Conservation (phyloP, 495 filamentous ascomycete species). For the Physcia stellaris region DNA sequence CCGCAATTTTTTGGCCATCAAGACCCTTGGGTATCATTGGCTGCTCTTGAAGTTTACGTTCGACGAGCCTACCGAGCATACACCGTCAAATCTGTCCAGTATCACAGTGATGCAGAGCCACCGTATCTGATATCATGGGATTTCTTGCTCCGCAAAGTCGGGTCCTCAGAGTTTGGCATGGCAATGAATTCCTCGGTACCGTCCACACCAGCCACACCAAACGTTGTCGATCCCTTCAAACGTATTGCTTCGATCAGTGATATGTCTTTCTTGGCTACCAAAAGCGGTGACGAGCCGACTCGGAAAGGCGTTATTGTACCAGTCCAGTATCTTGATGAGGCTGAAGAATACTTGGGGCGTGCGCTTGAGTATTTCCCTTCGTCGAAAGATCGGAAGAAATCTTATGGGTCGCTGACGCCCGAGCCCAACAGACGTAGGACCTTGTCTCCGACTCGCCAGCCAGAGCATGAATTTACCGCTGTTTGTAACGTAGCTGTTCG, state of each 20-base stretch:
- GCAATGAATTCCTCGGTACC: constrained; percentile 60
- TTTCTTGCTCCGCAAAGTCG: constrained; percentile 84
- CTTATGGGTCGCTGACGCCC: constrained; percentile 45
- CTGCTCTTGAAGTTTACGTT: constrained; percentile 89
- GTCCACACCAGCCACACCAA: constrained; percentile 78
- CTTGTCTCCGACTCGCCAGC: constrained; percentile 23
- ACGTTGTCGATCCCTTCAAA: constrained; percentile 47
- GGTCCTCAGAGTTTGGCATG: constrained; percentile 74
- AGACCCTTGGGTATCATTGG: constrained; percentile 89
- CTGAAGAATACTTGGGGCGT: constrained; percentile 66
- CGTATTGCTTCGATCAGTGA: constrained; percentile 90
- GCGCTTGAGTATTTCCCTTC: constrained; percentile 72
- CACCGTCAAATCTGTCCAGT: constrained; percentile 72
- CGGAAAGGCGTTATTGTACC: constrained; percentile 91
- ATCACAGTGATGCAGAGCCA: constrained; percentile 62
- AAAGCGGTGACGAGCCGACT: constrained; percentile 56
- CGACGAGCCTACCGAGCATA: constrained; percentile 96
- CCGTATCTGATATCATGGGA: constrained; percentile 88
- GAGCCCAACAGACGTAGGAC: constrained; percentile 51
- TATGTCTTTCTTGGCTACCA: constrained; percentile 70
- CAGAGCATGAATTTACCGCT: constrained; percentile 66
- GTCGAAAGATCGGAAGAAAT: constrained; percentile 29
- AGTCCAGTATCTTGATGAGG: constrained; percentile 84
- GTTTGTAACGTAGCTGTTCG: constrained; percentile 87
- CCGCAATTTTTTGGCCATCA: constrained; percentile 86